phyloP scores from a whole-genome alignment of 768 basidiomycete species.

The Hericium coralloides region DNA sequence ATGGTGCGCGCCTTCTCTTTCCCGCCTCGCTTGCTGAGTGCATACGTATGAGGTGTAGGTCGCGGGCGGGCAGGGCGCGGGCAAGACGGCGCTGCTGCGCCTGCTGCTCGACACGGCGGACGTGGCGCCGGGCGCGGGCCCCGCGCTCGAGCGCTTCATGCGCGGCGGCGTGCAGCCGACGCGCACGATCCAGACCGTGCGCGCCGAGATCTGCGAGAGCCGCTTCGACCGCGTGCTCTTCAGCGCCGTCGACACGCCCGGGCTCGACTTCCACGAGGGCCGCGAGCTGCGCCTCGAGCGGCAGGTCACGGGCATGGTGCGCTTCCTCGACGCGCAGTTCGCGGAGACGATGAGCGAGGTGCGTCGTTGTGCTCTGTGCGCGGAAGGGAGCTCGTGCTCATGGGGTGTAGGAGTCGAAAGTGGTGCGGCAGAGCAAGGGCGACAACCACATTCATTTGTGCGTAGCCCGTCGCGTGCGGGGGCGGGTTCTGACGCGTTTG shows the following conservation, averaged over 20 bases:
- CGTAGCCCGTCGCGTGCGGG: constrained; percentile 19
- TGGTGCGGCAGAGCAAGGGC: constrained; percentile 76
- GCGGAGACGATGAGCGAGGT: constrained; percentile 87
- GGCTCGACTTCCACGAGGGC: constrained; percentile 66
- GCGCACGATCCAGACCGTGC: constrained; percentile 53
- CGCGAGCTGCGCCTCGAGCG: constrained; percentile 72
- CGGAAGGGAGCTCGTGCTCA: background rate
- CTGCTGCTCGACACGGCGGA: constrained; percentile 80
- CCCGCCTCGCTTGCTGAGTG: background rate
- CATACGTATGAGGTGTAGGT: constrained; percentile 38
- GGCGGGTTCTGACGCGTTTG: background rate
- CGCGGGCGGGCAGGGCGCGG: constrained; percentile 70
- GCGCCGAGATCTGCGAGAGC: constrained; percentile 78
- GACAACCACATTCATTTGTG: constrained; percentile 88
- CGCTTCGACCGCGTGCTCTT: constrained; percentile 71
- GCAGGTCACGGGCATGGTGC: constrained; percentile 65
- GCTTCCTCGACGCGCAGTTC: constrained; percentile 73
- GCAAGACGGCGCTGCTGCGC: constrained; percentile 77
- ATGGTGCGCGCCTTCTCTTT: constrained; percentile 44
- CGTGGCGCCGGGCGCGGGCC: constrained; percentile 67
- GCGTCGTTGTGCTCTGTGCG: constrained; percentile 12
- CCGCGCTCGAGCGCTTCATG: constrained; percentile 56
- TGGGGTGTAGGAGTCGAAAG: constrained; percentile 68
- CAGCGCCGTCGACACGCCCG: constrained; percentile 81
- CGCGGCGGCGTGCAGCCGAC: constrained; percentile 54